Percentiles rank a stretch among this genome's conserved stretches.
These are phyloP conservation scores for Cardamine chenopodiifolia DNA, from an alignment of 345 rosid species.

Conservation along the genomic window DNA sequence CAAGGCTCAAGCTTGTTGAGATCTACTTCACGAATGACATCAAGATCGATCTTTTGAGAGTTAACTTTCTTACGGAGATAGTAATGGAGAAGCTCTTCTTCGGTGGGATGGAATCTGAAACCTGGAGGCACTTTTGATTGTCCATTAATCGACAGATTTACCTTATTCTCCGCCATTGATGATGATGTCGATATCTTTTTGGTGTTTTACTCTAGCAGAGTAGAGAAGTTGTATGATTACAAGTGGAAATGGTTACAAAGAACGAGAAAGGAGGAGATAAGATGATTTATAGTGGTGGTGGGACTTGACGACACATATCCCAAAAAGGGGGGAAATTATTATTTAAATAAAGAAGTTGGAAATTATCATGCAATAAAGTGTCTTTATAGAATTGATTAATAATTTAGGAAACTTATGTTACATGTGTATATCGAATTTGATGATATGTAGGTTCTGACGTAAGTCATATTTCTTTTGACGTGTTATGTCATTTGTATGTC, in stretches of 20 bases:
- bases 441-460: conserved; percentile 21
- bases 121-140: conserved; percentile 98
- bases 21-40: conserved; percentile 96
- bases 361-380: conserved; percentile 30
- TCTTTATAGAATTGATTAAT: conserved; percentile 20
- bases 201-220: background rate
- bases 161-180: conserved; percentile 52
- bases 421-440: conserved; percentile 21
- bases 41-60: conserved; percentile 84
- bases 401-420: conserved; percentile 5
- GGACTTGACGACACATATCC: conserved; percentile 38
- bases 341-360: conserved; percentile 27
- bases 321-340: conserved; percentile 23
- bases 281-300: conserved; percentile 77
- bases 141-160: conserved; percentile 90
- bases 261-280: conserved; percentile 40
- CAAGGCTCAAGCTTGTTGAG: conserved; percentile 99
- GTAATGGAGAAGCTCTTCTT: conserved; percentile 95
- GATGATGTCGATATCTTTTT: conserved; percentile 9
- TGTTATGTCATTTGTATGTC: conserved; percentile 2
- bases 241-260: conserved; percentile 54
- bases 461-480: conserved; percentile 29
- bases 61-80: conserved; percentile 91
- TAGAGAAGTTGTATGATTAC: conserved; percentile 44
- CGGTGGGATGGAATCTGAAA: conserved; percentile 96